Evolutionary conservation across 2,329 filamentous ascomycete genomes (phyloP).

Genomic region (Penicillium sp.): DNA sequence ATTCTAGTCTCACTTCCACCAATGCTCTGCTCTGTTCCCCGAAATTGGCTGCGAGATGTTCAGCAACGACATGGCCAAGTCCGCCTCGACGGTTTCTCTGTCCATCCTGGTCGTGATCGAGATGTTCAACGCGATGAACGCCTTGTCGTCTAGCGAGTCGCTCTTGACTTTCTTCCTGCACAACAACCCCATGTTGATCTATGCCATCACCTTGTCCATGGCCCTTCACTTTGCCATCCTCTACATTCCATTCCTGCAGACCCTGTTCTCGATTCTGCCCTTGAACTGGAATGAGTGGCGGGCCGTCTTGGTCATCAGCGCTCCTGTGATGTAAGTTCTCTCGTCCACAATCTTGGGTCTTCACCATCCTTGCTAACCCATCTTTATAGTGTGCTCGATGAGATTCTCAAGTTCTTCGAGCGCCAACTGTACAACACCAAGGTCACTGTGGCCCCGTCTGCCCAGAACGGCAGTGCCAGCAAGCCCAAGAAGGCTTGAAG

Average conservation of each 20-base stretch:
- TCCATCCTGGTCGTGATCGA: conserved; percentile 94
- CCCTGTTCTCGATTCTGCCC: conserved; percentile 86
- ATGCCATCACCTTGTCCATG: conserved; percentile 92
- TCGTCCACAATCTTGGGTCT: not conserved
- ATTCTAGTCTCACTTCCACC: conserved; percentile 78
- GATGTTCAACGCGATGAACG: conserved; percentile 99
- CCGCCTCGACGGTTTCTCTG: conserved; percentile 89
- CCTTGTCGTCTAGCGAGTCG: conserved; percentile 91
- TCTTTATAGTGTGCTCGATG: conserved; percentile 71
- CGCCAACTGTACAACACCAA: conserved; percentile 60
- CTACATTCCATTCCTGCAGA: conserved; percentile 87
- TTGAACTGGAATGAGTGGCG: conserved; percentile 87
- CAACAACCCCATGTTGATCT: conserved; percentile 98
- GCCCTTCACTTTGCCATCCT: conserved; percentile 89
- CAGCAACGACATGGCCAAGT: conserved; percentile 78
- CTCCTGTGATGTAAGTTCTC: conserved; percentile 81
- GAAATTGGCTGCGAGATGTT: conserved; percentile 95
- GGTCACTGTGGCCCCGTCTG: conserved; percentile 22
- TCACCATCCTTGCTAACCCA: conserved; percentile 12
- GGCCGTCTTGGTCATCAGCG: conserved; percentile 84
- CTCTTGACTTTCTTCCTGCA: conserved; percentile 92
- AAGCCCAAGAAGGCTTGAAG: conserved; percentile 44
- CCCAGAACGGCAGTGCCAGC: conserved; percentile 35
- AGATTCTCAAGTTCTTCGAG: conserved; percentile 79
- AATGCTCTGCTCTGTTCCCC: conserved; percentile 81